These are phyloP conservation scores for Penicillium ochrochloron DNA, from an alignment of 495 filamentous ascomycete genomes.

Conservation along the genomic window DNA sequence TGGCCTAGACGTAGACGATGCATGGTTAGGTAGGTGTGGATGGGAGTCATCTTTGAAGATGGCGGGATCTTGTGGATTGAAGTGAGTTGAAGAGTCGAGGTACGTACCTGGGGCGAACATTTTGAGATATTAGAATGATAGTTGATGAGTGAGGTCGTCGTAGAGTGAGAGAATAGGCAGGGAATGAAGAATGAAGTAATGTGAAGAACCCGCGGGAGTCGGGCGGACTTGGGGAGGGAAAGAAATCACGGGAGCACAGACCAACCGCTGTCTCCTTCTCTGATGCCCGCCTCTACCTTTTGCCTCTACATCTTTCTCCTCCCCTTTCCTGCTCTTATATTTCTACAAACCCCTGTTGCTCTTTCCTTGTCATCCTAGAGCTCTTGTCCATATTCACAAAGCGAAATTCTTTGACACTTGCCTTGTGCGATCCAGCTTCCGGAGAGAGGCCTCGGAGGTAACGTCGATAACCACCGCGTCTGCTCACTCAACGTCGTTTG, in stretches of 20 bases:
- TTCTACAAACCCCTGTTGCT: not conserved
- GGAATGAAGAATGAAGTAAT: not conserved
- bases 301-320: constrained; percentile 16
- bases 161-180: constrained; percentile 3
- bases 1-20: constrained; percentile 34
- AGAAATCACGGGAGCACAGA: constrained; percentile 44
- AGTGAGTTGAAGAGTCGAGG: not conserved
- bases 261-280: constrained; percentile 34
- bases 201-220: constrained; percentile 8
- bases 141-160: not conserved
- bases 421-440: constrained; percentile 7
- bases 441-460: constrained; percentile 22
- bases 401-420: not conserved
- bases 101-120: constrained; percentile 53
- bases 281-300: constrained; percentile 22
- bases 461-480: constrained; percentile 24
- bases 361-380: not conserved
- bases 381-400: not conserved
- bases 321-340: constrained; percentile 13
- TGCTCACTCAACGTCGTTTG: constrained; percentile 15
- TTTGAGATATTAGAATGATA: constrained; percentile 24
- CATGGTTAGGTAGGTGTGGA: not conserved
- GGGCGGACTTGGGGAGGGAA: constrained; percentile 21
- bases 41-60: not conserved
- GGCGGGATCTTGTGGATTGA: not conserved